Conservation (phyloP, 495 filamentous ascomycete species). For the Lophium mytilinum region DNA sequence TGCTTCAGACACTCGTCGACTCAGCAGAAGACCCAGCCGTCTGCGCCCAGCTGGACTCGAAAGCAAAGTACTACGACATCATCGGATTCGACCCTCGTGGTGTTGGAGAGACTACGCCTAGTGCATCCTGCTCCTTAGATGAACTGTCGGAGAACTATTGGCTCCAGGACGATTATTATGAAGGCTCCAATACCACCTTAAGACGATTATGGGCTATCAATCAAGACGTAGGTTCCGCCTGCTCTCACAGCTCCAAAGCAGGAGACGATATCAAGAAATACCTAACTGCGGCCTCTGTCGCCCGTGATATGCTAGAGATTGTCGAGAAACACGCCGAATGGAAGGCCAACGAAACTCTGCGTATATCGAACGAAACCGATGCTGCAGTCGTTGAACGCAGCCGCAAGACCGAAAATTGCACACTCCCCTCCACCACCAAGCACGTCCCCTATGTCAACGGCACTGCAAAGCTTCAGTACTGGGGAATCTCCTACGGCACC, state of each 20-base stretch:
- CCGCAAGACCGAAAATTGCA: not conserved
- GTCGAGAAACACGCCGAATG: slow-evolving; percentile 43
- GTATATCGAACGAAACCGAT: slow-evolving; percentile 3
- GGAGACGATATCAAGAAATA: slow-evolving; percentile 39
- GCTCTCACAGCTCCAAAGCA: slow-evolving; percentile 15
- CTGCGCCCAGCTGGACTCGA: slow-evolving; percentile 7
- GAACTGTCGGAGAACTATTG: no score
- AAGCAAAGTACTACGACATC: slow-evolving; percentile 45
- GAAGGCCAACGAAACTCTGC: slow-evolving; percentile 28
- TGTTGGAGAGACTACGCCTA: slow-evolving; percentile 30
- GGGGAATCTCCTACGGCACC: slow-evolving; percentile 31
- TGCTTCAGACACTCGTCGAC: slow-evolving; percentile 32
- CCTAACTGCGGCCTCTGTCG: slow-evolving; percentile 42
- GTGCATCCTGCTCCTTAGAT: slow-evolving; percentile 39
- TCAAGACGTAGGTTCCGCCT: slow-evolving; percentile 28
- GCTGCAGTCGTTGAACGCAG: not conserved
- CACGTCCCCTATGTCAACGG: slow-evolving; percentile 3
- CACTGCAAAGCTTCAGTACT: slow-evolving; percentile 28
- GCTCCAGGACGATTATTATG: slow-evolving; percentile 31
- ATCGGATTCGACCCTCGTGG: slow-evolving; percentile 46
- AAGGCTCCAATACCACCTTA: slow-evolving; percentile 32
- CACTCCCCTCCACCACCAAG: not conserved
- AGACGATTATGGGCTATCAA: slow-evolving; percentile 32
- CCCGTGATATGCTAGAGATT: slow-evolving; percentile 45
- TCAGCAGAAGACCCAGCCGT: slow-evolving; percentile 24